A percentile compares a stretch with the other conserved stretches of the same genome.
These are phyloP conservation scores for Fusarium buxicola DNA, from an alignment of 2,329 filamentous ascomycete genomes.

Conservation along the genomic window DNA sequence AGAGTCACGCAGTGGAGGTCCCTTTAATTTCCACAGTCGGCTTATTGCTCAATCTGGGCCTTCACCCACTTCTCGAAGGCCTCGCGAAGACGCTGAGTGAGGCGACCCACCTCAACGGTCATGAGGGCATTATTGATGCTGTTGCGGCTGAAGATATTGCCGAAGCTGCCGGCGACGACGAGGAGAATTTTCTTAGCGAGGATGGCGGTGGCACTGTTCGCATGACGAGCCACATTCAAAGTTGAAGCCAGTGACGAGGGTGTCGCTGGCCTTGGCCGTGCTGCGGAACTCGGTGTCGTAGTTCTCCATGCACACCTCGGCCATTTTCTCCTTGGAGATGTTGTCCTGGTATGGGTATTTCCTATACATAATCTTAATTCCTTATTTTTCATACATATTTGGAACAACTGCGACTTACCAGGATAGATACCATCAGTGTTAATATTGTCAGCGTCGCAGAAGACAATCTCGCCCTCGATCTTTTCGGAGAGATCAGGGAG, in stretches of 20 bases:
- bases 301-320: conserved; percentile 91
- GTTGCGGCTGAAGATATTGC: conserved; percentile 85
- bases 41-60: conserved; percentile 64
- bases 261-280: conserved; percentile 76
- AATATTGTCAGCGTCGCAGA: conserved; percentile 63
- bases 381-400: too few species aligned
- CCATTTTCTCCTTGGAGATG: conserved; percentile 82
- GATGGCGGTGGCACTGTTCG: conserved; percentile 82
- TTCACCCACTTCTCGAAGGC: conserved; percentile 85
- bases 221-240: conserved; percentile 87
- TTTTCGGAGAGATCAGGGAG: conserved; percentile 88
- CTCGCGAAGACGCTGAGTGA: conserved; percentile 74
- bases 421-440: conserved; percentile 95
- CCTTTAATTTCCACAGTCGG: too few species aligned
- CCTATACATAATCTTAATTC: conserved; percentile 48
- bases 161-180: conserved; percentile 83
- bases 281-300: conserved; percentile 80
- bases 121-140: conserved; percentile 84
- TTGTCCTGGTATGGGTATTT: conserved; percentile 94
- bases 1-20: too few species aligned
- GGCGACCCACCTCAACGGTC: conserved; percentile 74
- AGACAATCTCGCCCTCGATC: conserved; percentile 87
- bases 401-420: conserved; percentile 64
- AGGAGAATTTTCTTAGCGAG: conserved; percentile 83
- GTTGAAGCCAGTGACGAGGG: conserved; percentile 88